Evolutionary conservation across 139 green algal genomes (phyloP), one percentile per base, ranked within the genome.

Genomic region (Pleodorina starrii): DNA sequence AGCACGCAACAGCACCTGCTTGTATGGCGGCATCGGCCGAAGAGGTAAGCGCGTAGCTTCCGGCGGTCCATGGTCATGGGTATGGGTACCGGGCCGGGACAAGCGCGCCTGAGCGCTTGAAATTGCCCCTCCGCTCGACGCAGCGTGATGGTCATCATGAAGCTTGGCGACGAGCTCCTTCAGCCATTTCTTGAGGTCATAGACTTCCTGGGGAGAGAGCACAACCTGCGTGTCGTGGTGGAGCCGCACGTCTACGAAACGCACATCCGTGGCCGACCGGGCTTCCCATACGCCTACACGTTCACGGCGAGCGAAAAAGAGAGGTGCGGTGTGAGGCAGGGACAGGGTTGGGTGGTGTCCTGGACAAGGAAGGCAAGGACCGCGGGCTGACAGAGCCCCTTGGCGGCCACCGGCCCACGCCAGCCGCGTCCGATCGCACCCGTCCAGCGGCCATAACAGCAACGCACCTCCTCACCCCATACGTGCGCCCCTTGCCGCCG

Each of bases 1-100:
- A 97, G 89, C 93, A 99, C 97, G 7, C 97, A 99, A 92, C 98
- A 99, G 90, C 96, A 99, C 76, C 92, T 99, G 60, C 95, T 99
- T 17, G 96, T 99, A 44, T 99, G 98, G 98, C 95, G 97, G 79
- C 91, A 94, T 0, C 89, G 90, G 36, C 98, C 98, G 0, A 94
- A 93, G 29, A 95, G 91, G 95, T 97, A 88, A 69, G 95, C 54
- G n/a, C n/a, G n/a, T n/a, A n/a, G n/a, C n/a, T n/a, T n/a, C n/a
- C n/a, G n/a, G n/a, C n/a, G n/a, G n/a, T n/a, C n/a, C n/a, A n/a
- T n/a, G n/a, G n/a, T n/a, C n/a, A n/a, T n/a, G n/a, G n/a, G n/a
- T n/a, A n/a, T n/a, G n/a, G n/a, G n/a, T n/a, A n/a, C n/a, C n/a
- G n/a, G n/a, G n/a, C n/a, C n/a, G n/a, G n/a, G n/a, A n/a, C n/a